Base-by-base conservation (phyloP, 2,329 filamentous ascomycete genomes). In the Colletotrichum viniferum region DNA sequence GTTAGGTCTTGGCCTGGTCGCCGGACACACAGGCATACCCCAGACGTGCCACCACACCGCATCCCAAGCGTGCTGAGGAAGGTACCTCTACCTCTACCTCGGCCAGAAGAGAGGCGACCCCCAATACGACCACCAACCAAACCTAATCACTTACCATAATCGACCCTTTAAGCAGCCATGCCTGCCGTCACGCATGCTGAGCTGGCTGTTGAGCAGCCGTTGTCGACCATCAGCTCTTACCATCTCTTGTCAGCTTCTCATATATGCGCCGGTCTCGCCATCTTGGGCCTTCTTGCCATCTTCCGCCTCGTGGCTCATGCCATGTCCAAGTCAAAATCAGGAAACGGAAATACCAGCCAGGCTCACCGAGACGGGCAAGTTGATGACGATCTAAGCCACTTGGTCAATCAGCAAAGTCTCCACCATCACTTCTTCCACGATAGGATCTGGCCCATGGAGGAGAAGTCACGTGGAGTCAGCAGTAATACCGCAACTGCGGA, bases 261-360 rank as follows among this genome's bases (percentile, higher is more conserved):
- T 78, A 79, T 81, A 77, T 82, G 81, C 76, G 76, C 79, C 36
- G 80, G 77, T 24, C 65, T 83, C 52, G 77, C 82, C 69, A 73
- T 84, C 74, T 82, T 86, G 78, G 82, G 82, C 71, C 71, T 87
- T 69, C 77, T 84, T 72, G 71, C 83, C 72, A 81, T 85, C n/a
- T 55, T 77, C 43, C 61, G 60, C 72, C 60, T 81, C 30, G 69
- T 75, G 24, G 65, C 28, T 30, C 43, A 58, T 58, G 61, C 43
- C 43, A 26, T n/a, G 34, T 26, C 55, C 64, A 34, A 24, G 36
- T 73, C 65, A 21, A 30, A 43, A 32, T n/a, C 62, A 4, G 55
- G n/a, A 21, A 74, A 61, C 66, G 36, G 60, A 38, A 32, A n/a
- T 38, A 70, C 21, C 14, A 60, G 43, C 21, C 48, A 38, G 28